Conservation (phyloP, 768 basidiomycete genomes). For the Russula sp. region DNA sequence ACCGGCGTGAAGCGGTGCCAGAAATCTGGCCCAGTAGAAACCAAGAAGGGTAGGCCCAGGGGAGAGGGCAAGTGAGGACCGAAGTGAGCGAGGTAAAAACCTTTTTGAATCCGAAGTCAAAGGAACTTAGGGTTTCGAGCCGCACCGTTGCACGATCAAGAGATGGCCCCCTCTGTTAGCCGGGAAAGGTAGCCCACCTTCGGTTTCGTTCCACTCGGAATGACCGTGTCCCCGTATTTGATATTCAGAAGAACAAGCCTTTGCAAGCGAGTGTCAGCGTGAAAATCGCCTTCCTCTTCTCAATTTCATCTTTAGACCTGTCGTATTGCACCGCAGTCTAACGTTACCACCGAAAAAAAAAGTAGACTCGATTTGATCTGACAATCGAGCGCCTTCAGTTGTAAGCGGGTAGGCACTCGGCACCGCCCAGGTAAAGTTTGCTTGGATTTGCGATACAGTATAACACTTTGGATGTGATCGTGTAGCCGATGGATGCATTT, state of each 20-base stretch:
- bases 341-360: constrained; percentile 15
- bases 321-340: neutral
- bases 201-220: constrained; percentile 1
- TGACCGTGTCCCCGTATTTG: constrained; percentile 11
- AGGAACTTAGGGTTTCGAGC: constrained; percentile 15
- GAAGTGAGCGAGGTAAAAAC: constrained; percentile 10
- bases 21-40: constrained; percentile 10
- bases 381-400: neutral
- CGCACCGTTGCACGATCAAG: constrained; percentile 13
- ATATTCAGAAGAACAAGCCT: constrained; percentile 6
- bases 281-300: constrained; percentile 1
- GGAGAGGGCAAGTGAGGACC: constrained; percentile 12
- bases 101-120: constrained; percentile 16
- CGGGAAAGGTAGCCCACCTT: constrained; percentile 14
- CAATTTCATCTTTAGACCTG: neutral
- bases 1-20: constrained; percentile 14
- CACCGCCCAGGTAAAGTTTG: constrained; percentile 3
- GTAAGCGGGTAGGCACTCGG: neutral
- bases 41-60: constrained; percentile 5
- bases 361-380: constrained; percentile 8
- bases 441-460: constrained; percentile 12
- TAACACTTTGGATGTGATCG: constrained; percentile 1
- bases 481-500: constrained; percentile 6
- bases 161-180: neutral
- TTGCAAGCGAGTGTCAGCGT: neutral